Percentiles rank a stretch among this genome's conserved stretches.
Conservation (phyloP, 2,329 filamentous ascomycete genomes). For the Neonectria punicea region DNA sequence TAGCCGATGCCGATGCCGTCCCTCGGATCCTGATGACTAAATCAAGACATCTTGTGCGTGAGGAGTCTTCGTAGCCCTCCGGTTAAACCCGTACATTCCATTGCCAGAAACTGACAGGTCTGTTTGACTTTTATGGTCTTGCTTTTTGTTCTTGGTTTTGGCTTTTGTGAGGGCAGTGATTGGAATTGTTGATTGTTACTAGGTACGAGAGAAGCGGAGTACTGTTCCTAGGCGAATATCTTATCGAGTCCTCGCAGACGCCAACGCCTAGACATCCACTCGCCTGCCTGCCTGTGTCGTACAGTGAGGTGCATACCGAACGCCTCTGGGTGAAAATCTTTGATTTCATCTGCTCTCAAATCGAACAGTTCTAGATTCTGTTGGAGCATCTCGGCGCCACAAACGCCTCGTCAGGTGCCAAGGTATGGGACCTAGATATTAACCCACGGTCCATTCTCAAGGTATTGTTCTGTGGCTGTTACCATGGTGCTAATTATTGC, state of each 20-base stretch:
- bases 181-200: not conserved
- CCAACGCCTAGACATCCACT: not conserved
- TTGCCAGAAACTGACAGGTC: not conserved
- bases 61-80: not conserved
- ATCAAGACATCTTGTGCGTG: conserved; percentile 4
- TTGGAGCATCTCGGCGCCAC: not conserved
- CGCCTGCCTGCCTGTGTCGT: not conserved
- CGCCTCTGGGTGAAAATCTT: not conserved
- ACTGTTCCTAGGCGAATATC: not conserved
- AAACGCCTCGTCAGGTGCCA: not conserved
- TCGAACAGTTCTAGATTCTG: not conserved
- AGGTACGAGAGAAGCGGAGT: not conserved
- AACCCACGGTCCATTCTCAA: not conserved
- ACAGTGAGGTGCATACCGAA: not conserved
- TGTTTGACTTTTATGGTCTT: not conserved
- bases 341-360: not conserved
- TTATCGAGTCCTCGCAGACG: not conserved
- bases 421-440: not conserved
- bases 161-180: not conserved
- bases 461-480: not conserved
- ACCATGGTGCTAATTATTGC: not conserved
- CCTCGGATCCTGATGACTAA: conserved; percentile 26
- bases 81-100: conserved; percentile 13
- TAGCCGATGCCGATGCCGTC: conserved; percentile 15
- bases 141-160: not conserved